Evolutionary conservation across 1,139 yeast species (phyloP).

Genomic region (Taphrina deformans): DNA sequence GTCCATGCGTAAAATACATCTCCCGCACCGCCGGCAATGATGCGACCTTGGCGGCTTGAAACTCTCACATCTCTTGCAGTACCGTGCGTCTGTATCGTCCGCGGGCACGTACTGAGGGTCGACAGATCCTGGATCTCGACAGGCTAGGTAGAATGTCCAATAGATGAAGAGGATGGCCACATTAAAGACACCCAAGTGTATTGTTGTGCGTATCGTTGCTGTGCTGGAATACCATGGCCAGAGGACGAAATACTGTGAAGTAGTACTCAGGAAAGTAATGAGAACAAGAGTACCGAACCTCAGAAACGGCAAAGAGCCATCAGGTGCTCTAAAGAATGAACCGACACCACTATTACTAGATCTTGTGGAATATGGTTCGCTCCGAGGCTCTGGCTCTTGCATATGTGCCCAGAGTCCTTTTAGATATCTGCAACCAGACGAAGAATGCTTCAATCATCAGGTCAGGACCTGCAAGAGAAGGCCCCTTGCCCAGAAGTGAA

Average conservation of each 20-base stretch:
- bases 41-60: slow-evolving; percentile 78
- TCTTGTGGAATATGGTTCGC: too few relatives aligned
- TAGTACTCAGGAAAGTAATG: slow-evolving; percentile 15
- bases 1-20: slow-evolving; percentile 76
- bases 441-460: too few relatives aligned
- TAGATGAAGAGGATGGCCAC: slow-evolving; percentile 14
- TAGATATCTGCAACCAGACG: too few relatives aligned
- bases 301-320: slow-evolving; percentile 8
- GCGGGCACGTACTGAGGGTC: slow-evolving; percentile 1
- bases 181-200: slow-evolving; percentile 16
- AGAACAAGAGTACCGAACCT: slow-evolving; percentile 1
- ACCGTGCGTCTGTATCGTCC: slow-evolving; percentile 18
- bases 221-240: not conserved
- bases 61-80: slow-evolving; percentile 55
- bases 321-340: not conserved
- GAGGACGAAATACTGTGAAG: slow-evolving; percentile 12
- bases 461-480: too few relatives aligned
- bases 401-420: too few relatives aligned
- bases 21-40: slow-evolving; percentile 60
- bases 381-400: too few relatives aligned
- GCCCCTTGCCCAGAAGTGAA: too few relatives aligned
- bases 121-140: slow-evolving; percentile 27
- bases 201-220: not conserved
- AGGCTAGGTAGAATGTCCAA: slow-evolving; percentile 22
- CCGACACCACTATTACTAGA: too few relatives aligned